Conservation (phyloP, 1,284 basidiomycete species). For the Crepidotus sp. region DNA sequence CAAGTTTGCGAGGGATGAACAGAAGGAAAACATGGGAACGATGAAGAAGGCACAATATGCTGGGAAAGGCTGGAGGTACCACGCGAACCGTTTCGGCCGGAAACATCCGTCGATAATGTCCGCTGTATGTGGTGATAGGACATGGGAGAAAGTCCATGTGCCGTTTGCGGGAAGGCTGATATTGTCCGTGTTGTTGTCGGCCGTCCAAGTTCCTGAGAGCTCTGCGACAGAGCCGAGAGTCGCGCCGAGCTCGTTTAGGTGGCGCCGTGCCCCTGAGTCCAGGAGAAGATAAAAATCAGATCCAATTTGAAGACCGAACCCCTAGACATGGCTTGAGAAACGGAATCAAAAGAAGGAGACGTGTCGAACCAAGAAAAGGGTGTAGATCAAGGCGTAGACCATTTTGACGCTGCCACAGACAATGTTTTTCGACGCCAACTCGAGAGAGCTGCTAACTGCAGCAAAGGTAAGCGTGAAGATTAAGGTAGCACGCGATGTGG, state of each 20-base stretch:
- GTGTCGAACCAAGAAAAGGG: constrained; percentile 60
- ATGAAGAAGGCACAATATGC: constrained; percentile 70
- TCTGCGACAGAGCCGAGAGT: constrained; percentile 40
- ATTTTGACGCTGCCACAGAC: constrained; percentile 83
- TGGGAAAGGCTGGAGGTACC: constrained; percentile 76
- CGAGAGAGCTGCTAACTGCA: constrained; percentile 76
- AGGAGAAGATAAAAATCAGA: constrained; percentile 79
- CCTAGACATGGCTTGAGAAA: constrained; percentile 30
- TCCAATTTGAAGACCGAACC: constrained; percentile 83
- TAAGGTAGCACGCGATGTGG: constrained; percentile 10
- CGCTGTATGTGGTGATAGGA: constrained; percentile 31
- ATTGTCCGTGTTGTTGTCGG: constrained; percentile 52
- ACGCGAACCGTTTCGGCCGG: constrained; percentile 53
- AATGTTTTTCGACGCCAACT: constrained; percentile 83
- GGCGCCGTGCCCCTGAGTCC: constrained; percentile 49
- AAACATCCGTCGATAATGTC: constrained; percentile 62
- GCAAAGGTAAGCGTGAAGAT: constrained; percentile 15
- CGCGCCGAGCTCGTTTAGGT: constrained; percentile 43
- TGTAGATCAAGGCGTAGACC: constrained; percentile 86
- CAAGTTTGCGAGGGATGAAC: constrained; percentile 68
- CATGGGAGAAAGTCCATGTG: constrained; percentile 68
- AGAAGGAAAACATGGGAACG: constrained; percentile 72
- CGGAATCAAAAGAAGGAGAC: constrained; percentile 6
- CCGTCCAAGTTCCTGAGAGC: constrained; percentile 58
- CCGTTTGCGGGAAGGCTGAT: constrained; percentile 46